phyloP scores from a whole-genome alignment of 495 filamentous ascomycete genomes.

The Penicillium salamii region DNA sequence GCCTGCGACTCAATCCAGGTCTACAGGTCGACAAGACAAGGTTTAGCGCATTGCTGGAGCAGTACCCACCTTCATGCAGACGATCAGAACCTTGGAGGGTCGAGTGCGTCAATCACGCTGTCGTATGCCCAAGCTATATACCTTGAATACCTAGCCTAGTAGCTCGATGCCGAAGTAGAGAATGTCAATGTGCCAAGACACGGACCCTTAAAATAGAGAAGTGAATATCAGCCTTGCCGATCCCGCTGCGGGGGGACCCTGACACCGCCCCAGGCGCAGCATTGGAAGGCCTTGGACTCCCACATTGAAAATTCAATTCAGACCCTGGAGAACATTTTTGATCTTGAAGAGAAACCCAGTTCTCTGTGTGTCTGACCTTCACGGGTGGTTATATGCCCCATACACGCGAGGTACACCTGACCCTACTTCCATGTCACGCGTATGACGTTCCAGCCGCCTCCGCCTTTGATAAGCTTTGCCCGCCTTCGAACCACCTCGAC shows the following conservation, averaged over 20 bases:
- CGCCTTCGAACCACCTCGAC: background rate
- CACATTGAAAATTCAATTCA: background rate
- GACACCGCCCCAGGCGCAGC: constrained; percentile 22
- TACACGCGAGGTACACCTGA: no score
- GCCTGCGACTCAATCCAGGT: background rate
- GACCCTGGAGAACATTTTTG: background rate
- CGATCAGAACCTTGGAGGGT: background rate
- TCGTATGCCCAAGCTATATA: no score
- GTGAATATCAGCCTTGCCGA: constrained; percentile 13
- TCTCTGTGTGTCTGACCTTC: no score
- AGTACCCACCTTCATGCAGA: constrained; percentile 14
- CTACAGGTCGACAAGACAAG: constrained; percentile 5
- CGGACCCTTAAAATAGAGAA: constrained; percentile 2
- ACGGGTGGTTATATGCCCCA: no score
- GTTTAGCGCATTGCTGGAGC: background rate
- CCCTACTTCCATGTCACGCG: constrained; percentile 2
- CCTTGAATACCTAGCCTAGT: no score
- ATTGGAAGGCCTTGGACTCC: background rate
- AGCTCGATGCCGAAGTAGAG: no score
- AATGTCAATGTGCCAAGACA: constrained; percentile 1
- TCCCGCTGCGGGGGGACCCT: constrained; percentile 21
- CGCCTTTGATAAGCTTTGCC: constrained; percentile 5
- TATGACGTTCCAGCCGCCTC: constrained; percentile 2
- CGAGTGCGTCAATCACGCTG: background rate
- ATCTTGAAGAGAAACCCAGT: no score